phyloP scores from a whole-genome alignment of 1,284 basidiomycete species.

The Pisolithus thermaeus region DNA sequence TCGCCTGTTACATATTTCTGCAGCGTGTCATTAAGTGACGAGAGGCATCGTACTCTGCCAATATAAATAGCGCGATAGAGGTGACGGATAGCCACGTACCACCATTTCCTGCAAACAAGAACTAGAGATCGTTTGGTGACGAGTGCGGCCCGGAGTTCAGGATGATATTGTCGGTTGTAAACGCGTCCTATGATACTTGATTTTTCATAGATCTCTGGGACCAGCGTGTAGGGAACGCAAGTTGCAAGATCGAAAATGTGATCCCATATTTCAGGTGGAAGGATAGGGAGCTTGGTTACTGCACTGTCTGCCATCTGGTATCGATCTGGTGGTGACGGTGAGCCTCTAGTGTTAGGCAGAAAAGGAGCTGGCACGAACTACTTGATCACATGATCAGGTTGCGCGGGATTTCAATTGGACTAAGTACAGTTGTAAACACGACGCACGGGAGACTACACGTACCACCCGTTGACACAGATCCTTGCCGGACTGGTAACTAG shows the following conservation, averaged over 20 bases:
- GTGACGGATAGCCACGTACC: slow-evolving; percentile 24
- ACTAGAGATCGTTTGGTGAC: slow-evolving; percentile 31
- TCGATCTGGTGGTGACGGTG: too few relatives aligned
- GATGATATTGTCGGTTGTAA: slow-evolving; percentile 5
- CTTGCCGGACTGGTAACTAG: too few relatives aligned
- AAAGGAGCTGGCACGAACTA: too few relatives aligned
- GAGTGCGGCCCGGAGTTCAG: slow-evolving; percentile 15
- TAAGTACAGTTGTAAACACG: too few relatives aligned
- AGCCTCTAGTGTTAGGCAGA: too few relatives aligned
- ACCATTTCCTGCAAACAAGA: slow-evolving; percentile 36
- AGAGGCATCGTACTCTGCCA: slow-evolving; percentile 17
- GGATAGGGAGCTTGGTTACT: slow-evolving; percentile 1
- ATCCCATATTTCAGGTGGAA: slow-evolving; percentile 36
- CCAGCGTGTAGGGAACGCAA: slow-evolving; percentile 22
- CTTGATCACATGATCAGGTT: too few relatives aligned
- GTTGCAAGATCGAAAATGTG: slow-evolving; percentile 29
- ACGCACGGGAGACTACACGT: too few relatives aligned
- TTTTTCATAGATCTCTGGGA: slow-evolving; percentile 21
- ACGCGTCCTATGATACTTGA: slow-evolving; percentile 11
- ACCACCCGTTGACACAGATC: too few relatives aligned
- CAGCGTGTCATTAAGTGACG: slow-evolving; percentile 21
- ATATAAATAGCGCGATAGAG: slow-evolving; percentile 32
- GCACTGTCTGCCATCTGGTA: too few relatives aligned
- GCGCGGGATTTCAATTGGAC: too few relatives aligned
- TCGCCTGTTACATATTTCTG: slow-evolving; percentile 7